phyloP scores from a whole-genome alignment of 306 rosid genomes.

The Corylus avellana region DNA sequence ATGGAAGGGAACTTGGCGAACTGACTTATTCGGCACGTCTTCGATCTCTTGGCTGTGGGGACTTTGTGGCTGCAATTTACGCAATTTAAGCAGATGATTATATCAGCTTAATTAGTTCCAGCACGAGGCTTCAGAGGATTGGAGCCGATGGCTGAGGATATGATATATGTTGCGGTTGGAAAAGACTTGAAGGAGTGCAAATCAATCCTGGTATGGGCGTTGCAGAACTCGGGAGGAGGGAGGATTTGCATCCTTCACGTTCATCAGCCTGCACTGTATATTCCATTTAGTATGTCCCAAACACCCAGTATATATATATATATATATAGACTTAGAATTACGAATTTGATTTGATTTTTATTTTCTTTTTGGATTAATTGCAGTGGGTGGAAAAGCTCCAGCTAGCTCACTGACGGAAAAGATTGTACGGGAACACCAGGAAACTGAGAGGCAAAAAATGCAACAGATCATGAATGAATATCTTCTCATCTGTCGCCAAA shows the following conservation, averaged over 20 bases:
- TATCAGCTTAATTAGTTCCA: too few species aligned
- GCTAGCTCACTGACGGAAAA: constrained; percentile 44
- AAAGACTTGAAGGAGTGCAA: constrained; percentile 62
- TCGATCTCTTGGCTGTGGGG: too few species aligned
- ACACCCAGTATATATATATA: too few species aligned
- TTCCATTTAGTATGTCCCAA: constrained; percentile 67
- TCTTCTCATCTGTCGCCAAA: constrained; percentile 45
- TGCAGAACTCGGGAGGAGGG: constrained; percentile 74
- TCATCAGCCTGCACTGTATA: constrained; percentile 60
- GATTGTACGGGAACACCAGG: constrained; percentile 58
- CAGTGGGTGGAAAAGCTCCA: constrained; percentile 72
- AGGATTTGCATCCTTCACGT: constrained; percentile 67
- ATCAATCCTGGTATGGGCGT: constrained; percentile 59
- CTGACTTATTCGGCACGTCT: too few species aligned
- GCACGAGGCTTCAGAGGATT: too few species aligned
- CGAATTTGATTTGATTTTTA: not conserved
- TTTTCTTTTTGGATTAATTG: constrained; percentile 3
- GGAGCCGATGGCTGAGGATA: constrained; percentile 46
- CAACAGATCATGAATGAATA: constrained; percentile 54
- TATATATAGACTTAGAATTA: too few species aligned
- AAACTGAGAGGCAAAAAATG: constrained; percentile 63
- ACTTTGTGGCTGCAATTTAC: too few species aligned
- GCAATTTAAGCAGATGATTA: too few species aligned
- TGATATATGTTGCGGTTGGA: constrained; percentile 67
- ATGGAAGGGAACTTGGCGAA: too few species aligned